Evolutionary conservation across 495 filamentous ascomycete species (phyloP), one percentile per base, ranked within the genome.

Genomic region (Penicillium angulare): DNA sequence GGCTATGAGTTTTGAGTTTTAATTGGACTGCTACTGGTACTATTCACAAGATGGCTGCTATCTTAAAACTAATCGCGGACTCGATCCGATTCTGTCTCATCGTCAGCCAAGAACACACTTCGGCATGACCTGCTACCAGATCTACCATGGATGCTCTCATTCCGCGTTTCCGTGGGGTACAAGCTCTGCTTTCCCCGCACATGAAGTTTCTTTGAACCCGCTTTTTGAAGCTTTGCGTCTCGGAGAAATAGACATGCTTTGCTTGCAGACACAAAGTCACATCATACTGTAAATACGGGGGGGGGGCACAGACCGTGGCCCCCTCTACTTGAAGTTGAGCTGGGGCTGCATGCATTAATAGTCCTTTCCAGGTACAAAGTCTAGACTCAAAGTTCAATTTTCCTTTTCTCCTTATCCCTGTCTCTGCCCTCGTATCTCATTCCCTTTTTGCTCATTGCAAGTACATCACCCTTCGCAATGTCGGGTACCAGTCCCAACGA

Each of bases 81-180:
- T 13, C 7, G n/a, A 5, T 41, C 38, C 38, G 38, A 40, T 6
- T 5, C 27, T 10, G 12, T 22, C 0, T 13, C 12, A 2, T 46
- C 43, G 46, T 53, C 59, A 50, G 61, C 59, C 61, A 61, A 59
- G 50, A 48, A 22, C n/a, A 27, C 29, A 7, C 27, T 39, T 42
- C 38, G 42, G 41, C 39, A 43, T 15, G n/a, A 20, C 18, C 22
- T 33, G 38, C 21, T 26, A n/a, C 17, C 18, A 20, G 39, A 43
- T 47, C 41, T 21, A 38, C 41, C 22, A 20, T 2, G 9, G 18
- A 50, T 27, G 38, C 49, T 17, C 53, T 26, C 3, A 20, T 35
- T 49, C 23, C 20, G 20, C n/a, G 20, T 24, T 21, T 20, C n/a
- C 20, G 53, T 55, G 48, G 48, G 43, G 50, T 40, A 38, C 1